Percentiles rank a stretch among this genome's conserved stretches.
Evolutionary conservation across 1,139 yeast genomes (phyloP).

Genomic region (Suhomyces terraborum): DNA sequence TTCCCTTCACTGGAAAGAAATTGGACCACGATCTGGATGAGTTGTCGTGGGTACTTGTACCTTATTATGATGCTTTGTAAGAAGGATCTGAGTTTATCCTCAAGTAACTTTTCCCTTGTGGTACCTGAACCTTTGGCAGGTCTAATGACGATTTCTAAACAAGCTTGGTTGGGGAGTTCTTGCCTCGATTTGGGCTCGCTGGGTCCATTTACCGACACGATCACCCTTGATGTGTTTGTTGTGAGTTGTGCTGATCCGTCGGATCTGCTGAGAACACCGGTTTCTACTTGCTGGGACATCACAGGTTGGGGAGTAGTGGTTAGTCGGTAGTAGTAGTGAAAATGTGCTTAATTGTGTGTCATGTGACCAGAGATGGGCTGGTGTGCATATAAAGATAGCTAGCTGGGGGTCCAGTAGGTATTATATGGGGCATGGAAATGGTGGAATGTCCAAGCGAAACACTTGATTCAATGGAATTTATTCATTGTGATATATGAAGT

Average conservation of each 20-base stretch:
- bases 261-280: conserved; percentile 17
- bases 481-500: too few species aligned
- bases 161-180: conserved; percentile 78
- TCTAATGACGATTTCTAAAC: conserved; percentile 76
- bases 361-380: conserved; percentile 2
- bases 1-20: conserved; percentile 61
- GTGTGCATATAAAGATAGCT: background rate
- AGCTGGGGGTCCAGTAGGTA: too few species aligned
- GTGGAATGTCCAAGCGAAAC: background rate
- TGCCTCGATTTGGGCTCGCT: conserved; percentile 82
- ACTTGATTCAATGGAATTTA: background rate
- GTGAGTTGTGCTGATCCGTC: conserved; percentile 78
- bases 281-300: conserved; percentile 13
- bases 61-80: conserved; percentile 63
- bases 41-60: conserved; percentile 76
- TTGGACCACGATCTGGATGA: conserved; percentile 87
- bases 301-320: too few species aligned
- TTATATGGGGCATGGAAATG: too few species aligned
- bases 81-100: conserved; percentile 66
- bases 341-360: background rate
- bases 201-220: conserved; percentile 88
- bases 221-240: conserved; percentile 54
- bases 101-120: conserved; percentile 77
- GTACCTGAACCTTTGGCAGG: conserved; percentile 77
- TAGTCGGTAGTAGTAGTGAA: background rate